Percentiles rank a stretch among this genome's conserved stretches.
These are phyloP conservation scores for Fusarium udum DNA, from an alignment of 2,329 filamentous ascomycete species.

Conservation along the genomic window DNA sequence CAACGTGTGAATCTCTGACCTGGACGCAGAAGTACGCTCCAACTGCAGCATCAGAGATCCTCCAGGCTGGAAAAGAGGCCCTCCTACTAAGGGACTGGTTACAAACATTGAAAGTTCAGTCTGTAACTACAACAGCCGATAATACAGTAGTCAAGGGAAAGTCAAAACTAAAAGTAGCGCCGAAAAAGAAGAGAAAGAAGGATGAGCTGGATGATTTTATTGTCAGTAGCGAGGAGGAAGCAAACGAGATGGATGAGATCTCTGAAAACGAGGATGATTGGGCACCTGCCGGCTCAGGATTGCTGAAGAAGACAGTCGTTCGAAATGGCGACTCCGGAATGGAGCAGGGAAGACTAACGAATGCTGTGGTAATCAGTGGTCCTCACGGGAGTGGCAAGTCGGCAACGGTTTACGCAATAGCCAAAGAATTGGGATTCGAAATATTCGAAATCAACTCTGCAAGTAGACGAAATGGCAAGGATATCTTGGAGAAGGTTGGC, in stretches of 20 bases:
- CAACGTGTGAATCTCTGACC: constrained; percentile 73
- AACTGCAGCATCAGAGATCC: constrained; percentile 70
- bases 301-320: constrained; percentile 64
- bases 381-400: constrained; percentile 93
- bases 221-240: constrained; percentile 80
- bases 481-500: constrained; percentile 89
- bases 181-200: constrained; percentile 73
- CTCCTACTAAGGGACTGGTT: constrained; percentile 83
- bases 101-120: constrained; percentile 75
- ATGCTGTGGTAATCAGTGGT: constrained; percentile 88
- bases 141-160: constrained; percentile 41
- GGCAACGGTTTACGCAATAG: constrained; percentile 88
- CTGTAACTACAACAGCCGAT: constrained; percentile 72
- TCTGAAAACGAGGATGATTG: constrained; percentile 67
- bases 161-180: constrained; percentile 40
- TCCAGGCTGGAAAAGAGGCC: constrained; percentile 79
- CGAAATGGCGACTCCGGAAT: constrained; percentile 55
- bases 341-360: constrained; percentile 65
- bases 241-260: constrained; percentile 73
- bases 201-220: constrained; percentile 84
- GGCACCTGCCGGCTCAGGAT: constrained; percentile 49
- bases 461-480: constrained; percentile 84
- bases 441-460: constrained; percentile 94
- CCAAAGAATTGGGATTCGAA: constrained; percentile 90
- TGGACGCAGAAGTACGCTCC: constrained; percentile 93